Conservation (phyloP, 768 basidiomycete species). For the Psilocybe tampanensis region DNA sequence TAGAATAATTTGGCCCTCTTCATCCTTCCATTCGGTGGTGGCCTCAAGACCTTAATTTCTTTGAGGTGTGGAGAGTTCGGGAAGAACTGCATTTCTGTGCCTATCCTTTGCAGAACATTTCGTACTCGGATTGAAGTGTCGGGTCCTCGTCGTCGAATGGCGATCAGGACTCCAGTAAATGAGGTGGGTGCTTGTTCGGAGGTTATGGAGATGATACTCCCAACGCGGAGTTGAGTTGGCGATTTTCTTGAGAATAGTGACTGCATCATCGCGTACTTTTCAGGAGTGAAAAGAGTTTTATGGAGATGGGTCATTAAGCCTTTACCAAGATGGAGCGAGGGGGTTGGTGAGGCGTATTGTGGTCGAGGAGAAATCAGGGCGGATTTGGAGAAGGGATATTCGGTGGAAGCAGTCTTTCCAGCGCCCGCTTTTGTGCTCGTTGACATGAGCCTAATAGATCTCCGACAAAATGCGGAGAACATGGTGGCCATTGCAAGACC, state of each 20-base stretch:
- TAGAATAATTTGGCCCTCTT: conserved; percentile 83
- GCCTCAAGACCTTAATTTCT: conserved; percentile 79
- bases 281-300: conserved; percentile 62
- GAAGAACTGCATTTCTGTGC: conserved; percentile 93
- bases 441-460: conserved; percentile 44
- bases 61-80: conserved; percentile 85
- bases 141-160: conserved; percentile 78
- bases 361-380: conserved; percentile 56
- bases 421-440: conserved; percentile 35
- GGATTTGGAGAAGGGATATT: conserved; percentile 76
- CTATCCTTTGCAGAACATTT: conserved; percentile 89
- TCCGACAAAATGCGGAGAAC: conserved; percentile 39
- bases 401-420: conserved; percentile 13
- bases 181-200: conserved; percentile 76
- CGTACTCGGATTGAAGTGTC: conserved; percentile 89
- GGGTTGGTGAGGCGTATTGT: conserved; percentile 43
- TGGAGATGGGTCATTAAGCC: conserved; percentile 79
- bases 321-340: conserved; percentile 62
- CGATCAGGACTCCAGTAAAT: conserved; percentile 90
- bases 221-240: conserved; percentile 69
- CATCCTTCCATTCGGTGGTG: conserved; percentile 63
- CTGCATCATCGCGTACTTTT: conserved; percentile 69
- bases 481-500: conserved; percentile 21
- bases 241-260: conserved; percentile 75
- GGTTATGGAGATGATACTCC: conserved; percentile 83